Conservation (phyloP, 2,329 filamentous ascomycete species). For the Penicillium nordicum region DNA sequence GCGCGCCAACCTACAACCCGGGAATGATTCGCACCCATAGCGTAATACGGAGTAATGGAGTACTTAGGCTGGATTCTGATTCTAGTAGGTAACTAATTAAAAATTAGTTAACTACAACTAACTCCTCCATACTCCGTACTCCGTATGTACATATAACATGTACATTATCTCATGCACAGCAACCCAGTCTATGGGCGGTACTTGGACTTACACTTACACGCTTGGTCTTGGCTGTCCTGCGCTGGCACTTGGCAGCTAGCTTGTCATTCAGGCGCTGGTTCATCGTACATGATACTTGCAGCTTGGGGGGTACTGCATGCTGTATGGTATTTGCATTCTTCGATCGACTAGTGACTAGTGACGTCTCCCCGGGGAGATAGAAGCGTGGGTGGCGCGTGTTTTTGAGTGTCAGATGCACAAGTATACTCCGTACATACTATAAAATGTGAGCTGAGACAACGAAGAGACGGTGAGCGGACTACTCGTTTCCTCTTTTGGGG, state of each 20-base stretch:
- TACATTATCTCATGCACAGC: neutral
- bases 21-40: neutral
- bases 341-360: slow-evolving; percentile 6
- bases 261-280: neutral
- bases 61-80: neutral
- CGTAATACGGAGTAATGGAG: no score
- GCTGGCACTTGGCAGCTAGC: slow-evolving; percentile 6
- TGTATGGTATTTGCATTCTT: slow-evolving; percentile 2
- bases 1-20: neutral
- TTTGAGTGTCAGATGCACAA: neutral
- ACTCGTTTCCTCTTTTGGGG: neutral
- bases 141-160: neutral
- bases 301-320: neutral
- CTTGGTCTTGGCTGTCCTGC: neutral
- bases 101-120: no score
- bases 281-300: slow-evolving; percentile 5
- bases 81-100: no score
- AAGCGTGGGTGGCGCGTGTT: slow-evolving; percentile 2
- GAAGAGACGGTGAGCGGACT: slow-evolving; percentile 7
- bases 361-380: neutral
- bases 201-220: neutral
- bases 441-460: neutral
- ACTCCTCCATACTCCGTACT: no score
- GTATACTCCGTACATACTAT: neutral
- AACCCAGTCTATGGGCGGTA: neutral